A percentile compares a stretch with the other conserved stretches of the same genome.
phyloP scores from a whole-genome alignment of 1,284 basidiomycete genomes.

The Fistulinella cinereoalba region DNA sequence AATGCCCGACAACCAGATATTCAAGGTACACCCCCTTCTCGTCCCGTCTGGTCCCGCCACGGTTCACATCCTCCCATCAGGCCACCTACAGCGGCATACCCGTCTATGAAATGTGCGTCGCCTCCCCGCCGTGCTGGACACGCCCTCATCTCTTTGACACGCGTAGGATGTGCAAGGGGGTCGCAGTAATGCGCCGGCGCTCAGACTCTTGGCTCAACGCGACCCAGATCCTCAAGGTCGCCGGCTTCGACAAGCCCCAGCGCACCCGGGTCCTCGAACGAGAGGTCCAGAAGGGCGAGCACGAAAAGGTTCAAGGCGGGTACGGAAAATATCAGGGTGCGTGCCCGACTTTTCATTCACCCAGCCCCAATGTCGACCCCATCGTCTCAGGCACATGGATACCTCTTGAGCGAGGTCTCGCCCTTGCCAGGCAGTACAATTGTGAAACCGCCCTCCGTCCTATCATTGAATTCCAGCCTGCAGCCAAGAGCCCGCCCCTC shows the following conservation, averaged over 20 bases:
- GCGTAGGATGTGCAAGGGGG: constrained; percentile 86
- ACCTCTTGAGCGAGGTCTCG: constrained; percentile 87
- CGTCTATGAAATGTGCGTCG: constrained; percentile 79
- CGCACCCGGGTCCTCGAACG: constrained; percentile 95
- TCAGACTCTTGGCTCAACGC: constrained; percentile 98
- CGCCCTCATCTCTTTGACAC: constrained; percentile 35
- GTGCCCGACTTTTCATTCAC: constrained; percentile 23
- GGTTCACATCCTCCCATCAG: constrained; percentile 29
- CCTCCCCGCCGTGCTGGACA: constrained; percentile 36
- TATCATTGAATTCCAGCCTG: constrained; percentile 93
- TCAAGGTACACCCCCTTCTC: constrained; percentile 53
- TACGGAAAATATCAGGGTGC: constrained; percentile 99
- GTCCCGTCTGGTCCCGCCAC: constrained; percentile 8
- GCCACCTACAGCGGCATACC: constrained; percentile 87
- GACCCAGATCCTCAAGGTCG: constrained; percentile 99
- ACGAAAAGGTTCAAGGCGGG: constrained; percentile 99
- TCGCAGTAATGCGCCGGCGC: constrained; percentile 96
- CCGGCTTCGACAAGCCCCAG: constrained; percentile 99
- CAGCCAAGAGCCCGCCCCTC: constrained; percentile 88
- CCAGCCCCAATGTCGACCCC: not conserved
- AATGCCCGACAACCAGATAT: constrained; percentile 79
- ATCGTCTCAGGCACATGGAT: constrained; percentile 91
- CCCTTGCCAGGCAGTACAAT: constrained; percentile 89
- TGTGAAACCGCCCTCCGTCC: constrained; percentile 88
- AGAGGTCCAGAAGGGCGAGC: constrained; percentile 97